Percentiles rank a stretch among this genome's conserved stretches.
phyloP scores from a whole-genome alignment of 2,329 filamentous ascomycete genomes.

The Fusarium sp. region DNA sequence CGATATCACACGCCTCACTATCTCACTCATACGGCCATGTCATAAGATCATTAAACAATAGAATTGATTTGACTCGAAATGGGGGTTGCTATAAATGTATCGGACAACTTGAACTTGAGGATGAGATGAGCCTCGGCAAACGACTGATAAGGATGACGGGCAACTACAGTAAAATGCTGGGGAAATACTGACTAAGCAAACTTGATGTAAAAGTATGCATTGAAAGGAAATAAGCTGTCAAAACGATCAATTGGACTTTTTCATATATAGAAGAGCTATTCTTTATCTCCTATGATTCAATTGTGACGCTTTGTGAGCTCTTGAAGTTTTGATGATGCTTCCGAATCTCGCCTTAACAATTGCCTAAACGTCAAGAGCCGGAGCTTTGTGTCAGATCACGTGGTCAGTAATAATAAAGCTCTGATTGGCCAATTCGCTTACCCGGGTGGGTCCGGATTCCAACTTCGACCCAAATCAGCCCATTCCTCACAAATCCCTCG shows the following conservation, averaged over 20 bases:
- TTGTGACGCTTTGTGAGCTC: slow-evolving; percentile 9
- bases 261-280: background rate
- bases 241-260: background rate
- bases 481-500: slow-evolving; percentile 65
- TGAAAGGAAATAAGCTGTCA: background rate
- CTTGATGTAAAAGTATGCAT: background rate
- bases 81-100: too few relatives aligned
- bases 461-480: slow-evolving; percentile 61
- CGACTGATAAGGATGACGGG: background rate
- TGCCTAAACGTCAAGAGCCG: slow-evolving; percentile 27
- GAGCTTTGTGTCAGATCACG: slow-evolving; percentile 51
- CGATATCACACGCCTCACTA: too few relatives aligned
- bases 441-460: slow-evolving; percentile 51
- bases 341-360: slow-evolving; percentile 35
- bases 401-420: slow-evolving; percentile 43
- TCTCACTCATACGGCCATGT: too few relatives aligned
- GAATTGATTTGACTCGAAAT: too few relatives aligned
- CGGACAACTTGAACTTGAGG: background rate
- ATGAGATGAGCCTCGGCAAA: slow-evolving; percentile 3
- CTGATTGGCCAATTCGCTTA: slow-evolving; percentile 56
- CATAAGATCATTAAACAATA: too few relatives aligned
- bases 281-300: fast-evolving
- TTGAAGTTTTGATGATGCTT: slow-evolving; percentile 28
- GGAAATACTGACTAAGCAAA: background rate
- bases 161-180: background rate